Evolutionary conservation across 805 yeast species (phyloP).

Genomic region (Kuraishia cidri): DNA sequence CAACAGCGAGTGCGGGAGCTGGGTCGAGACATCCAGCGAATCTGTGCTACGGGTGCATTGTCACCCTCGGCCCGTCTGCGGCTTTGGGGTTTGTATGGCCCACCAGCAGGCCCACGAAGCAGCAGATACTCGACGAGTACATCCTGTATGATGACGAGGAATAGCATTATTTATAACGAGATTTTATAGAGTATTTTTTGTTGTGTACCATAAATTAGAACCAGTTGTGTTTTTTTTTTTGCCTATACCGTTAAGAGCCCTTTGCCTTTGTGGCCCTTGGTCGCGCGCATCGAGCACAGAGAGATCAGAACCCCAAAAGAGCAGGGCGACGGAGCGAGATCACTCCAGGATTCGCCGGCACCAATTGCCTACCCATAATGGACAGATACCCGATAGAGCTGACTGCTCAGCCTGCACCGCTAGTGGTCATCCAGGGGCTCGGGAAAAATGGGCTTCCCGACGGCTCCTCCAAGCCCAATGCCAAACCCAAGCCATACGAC

Average conservation of each 20-base stretch:
- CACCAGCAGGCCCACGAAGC: slow-evolving; percentile 11
- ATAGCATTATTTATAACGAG: not conserved
- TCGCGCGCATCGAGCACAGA: not conserved
- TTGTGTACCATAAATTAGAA: too few relatives aligned
- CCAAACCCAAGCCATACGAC: not conserved
- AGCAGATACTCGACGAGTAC: slow-evolving; percentile 18
- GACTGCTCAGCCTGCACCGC: slow-evolving; percentile 24
- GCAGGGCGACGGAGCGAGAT: too few relatives aligned
- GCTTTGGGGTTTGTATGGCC: slow-evolving; percentile 21
- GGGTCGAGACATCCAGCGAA: slow-evolving; percentile 6
- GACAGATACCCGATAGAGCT: slow-evolving; percentile 26
- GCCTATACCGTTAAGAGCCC: too few relatives aligned
- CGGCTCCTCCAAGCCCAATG: slow-evolving; percentile 7
- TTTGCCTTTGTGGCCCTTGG: too few relatives aligned
- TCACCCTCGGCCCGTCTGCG: slow-evolving; percentile 41
- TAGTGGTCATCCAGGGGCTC: slow-evolving; percentile 32
- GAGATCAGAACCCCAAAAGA: too few relatives aligned
- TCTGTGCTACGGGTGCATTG: slow-evolving; percentile 75
- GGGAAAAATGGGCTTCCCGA: slow-evolving; percentile 15
- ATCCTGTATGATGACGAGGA: slow-evolving; percentile 13
- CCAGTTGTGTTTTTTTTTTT: too few relatives aligned
- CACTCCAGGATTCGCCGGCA: too few relatives aligned
- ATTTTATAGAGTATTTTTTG: not conserved
- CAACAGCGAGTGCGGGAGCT: slow-evolving; percentile 11
- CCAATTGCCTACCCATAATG: too few relatives aligned